Evolutionary conservation across 1,139 yeast genomes (phyloP).

Genomic region (Debaryomyces sp.): DNA sequence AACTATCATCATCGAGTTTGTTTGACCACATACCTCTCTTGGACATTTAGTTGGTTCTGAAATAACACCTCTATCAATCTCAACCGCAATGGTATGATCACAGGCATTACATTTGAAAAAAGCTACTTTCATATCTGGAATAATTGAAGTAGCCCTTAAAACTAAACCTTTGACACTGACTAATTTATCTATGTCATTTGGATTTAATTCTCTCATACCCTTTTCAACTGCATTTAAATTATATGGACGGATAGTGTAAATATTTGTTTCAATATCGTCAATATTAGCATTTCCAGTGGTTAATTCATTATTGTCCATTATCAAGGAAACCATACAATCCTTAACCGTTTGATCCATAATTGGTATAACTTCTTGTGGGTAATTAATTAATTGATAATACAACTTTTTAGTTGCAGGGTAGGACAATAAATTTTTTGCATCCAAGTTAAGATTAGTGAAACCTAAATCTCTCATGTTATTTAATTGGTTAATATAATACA

Average conservation of each 20-base stretch:
- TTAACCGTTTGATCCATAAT: constrained; percentile 96
- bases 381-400: constrained; percentile 82
- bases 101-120: constrained; percentile 95
- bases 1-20: constrained; percentile 84
- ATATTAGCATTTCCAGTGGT: constrained; percentile 34
- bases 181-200: constrained; percentile 91
- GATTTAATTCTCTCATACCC: constrained; percentile 95
- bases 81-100: constrained; percentile 89
- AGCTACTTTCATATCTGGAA: constrained; percentile 98
- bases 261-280: constrained; percentile 75
- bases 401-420: constrained; percentile 77
- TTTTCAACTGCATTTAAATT: constrained; percentile 63
- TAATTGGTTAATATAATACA: constrained; percentile 73
- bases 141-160: constrained; percentile 83
- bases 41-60: constrained; percentile 95
- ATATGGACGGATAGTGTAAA: constrained; percentile 88
- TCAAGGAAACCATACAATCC: constrained; percentile 83
- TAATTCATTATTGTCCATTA: constrained; percentile 55
- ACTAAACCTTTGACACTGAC: constrained; percentile 92
- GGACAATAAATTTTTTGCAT: constrained; percentile 76
- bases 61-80: constrained; percentile 91
- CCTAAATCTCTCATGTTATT: constrained; percentile 79
- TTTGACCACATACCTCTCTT: constrained; percentile 80
- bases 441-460: constrained; percentile 80
- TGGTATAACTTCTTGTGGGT: constrained; percentile 96